Conservation (phyloP, 371 early-diverging fungal genomes). For the Rhizomucor miehei region DNA sequence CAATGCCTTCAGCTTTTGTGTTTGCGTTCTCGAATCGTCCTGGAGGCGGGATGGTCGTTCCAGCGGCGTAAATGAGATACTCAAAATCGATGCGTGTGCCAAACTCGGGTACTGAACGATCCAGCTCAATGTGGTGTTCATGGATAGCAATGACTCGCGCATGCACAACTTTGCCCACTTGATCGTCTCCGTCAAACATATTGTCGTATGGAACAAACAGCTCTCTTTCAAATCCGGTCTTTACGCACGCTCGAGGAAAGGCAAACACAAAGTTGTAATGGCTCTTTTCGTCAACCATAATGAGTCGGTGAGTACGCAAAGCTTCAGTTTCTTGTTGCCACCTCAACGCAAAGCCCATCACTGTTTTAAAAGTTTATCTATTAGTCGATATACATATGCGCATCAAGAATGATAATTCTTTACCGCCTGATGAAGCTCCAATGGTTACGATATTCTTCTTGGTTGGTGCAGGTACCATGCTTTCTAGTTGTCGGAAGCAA, state of each 20-base stretch:
- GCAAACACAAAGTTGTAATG: conserved; percentile 66
- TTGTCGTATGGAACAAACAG: conserved; percentile 58
- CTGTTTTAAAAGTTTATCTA: neutral
- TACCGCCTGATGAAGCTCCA: conserved; percentile 12
- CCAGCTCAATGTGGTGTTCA: conserved; percentile 49
- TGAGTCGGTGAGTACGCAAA: conserved; percentile 30
- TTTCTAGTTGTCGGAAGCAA: too few relatives aligned
- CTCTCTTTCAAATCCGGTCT: conserved; percentile 58
- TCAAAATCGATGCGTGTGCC: conserved; percentile 50
- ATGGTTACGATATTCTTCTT: conserved; percentile 8
- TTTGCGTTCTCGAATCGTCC: conserved; percentile 41
- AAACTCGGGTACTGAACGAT: conserved; percentile 49
- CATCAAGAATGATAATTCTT: neutral
- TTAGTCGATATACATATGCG: neutral
- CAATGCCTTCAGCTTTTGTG: conserved; percentile 46
- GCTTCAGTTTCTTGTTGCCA: conserved; percentile 9
- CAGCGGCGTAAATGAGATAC: conserved; percentile 58
- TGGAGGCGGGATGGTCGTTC: conserved; percentile 50
- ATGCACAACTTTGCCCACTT: conserved; percentile 48
- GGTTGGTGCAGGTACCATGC: conserved; percentile 8
- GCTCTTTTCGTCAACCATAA: conserved; percentile 57
- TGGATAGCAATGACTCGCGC: conserved; percentile 49
- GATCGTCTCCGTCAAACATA: conserved; percentile 40
- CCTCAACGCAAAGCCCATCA: conserved; percentile 1
- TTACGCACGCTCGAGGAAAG: conserved; percentile 60